A percentile compares a stretch with the other conserved stretches of the same genome.
These are phyloP conservation scores for Calonectria naviculata DNA, from an alignment of 2,329 filamentous ascomycete species.

Conservation along the genomic window DNA sequence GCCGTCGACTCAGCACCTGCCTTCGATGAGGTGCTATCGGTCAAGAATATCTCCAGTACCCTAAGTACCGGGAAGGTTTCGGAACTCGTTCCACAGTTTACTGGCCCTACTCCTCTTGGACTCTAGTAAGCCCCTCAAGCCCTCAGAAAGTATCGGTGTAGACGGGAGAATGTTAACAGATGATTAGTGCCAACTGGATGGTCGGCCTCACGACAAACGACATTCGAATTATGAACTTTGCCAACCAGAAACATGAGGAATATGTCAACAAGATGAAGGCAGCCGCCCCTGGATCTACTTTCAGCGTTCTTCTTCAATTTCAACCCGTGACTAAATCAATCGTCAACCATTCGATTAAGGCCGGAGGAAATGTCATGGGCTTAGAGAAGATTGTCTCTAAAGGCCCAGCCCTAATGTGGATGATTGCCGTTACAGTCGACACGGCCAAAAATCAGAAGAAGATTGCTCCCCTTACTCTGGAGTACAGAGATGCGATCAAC, in stretches of 20 bases:
- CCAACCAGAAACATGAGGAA: constrained; percentile 43
- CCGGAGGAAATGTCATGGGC: constrained; percentile 47
- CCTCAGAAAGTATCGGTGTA: fast-evolving
- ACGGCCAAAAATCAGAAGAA: constrained; percentile 48
- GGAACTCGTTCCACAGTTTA: constrained; percentile 45
- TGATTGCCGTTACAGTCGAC: constrained; percentile 51
- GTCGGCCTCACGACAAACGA: constrained; percentile 43
- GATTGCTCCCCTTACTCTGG: constrained; percentile 42
- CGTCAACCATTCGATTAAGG: constrained; percentile 31
- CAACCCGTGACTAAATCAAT: constrained; percentile 46
- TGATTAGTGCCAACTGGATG: constrained; percentile 44
- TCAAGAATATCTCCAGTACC: constrained; percentile 37
- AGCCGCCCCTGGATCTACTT: constrained; percentile 35
- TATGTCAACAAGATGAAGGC: constrained; percentile 42
- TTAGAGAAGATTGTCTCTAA: constrained; percentile 47
- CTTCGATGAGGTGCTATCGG: constrained; percentile 35
- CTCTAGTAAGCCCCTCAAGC: constrained; percentile 31
- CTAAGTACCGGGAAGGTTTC: constrained; percentile 34
- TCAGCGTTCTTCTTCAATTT: constrained; percentile 44
- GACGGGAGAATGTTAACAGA: neutral
- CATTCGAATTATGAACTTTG: constrained; percentile 43
- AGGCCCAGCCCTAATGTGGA: constrained; percentile 50
- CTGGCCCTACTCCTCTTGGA: constrained; percentile 45
- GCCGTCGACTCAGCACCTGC: constrained; percentile 35
- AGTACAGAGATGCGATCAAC: constrained; percentile 39